Evolutionary conservation across 148 eudicot genomes (phyloP), one percentile per base, ranked within the genome.

Genomic region (Suaeda aralocaspica): DNA sequence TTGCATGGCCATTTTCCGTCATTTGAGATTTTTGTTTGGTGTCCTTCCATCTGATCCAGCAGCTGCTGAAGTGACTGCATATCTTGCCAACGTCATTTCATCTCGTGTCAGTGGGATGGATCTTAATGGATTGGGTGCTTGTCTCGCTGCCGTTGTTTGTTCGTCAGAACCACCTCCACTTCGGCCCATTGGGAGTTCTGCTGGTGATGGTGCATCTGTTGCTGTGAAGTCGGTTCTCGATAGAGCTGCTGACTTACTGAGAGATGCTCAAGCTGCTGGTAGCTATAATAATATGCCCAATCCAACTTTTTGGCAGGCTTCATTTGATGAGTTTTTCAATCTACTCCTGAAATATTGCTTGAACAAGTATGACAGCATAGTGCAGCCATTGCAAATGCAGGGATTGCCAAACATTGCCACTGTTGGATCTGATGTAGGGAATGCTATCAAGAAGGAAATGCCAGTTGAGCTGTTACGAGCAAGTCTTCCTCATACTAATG

Each of bases 111-210:
- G 67, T 51, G 76, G 73, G 24, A 91, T 94, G 99, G 97, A 94
- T 73, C 91, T 94, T 58, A 86, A 85, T 79, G 84, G 91, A 21
- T 77, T 94, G n/a, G 83, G 91, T 81, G 91, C 96, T n/a, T 94
- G 99, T 81, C 87, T 94, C 59, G 99, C 96, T 71, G 89, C 97
- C 14, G 97, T 94, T 33, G 99, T 89, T 50, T 94, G 97, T 70
- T 91, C 97, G 21, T 58, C 85, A 1, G 92, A 91, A 81, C 91
- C 80, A 59, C 99, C 99, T 31, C 97, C 96, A 16, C 87, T 94
- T 30, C 84, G 97, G 29, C 96, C 97, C 15, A 69, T 94, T 63
- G 99, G 97, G 71, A 86, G 88, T 76, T 28, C 90, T 39, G 80
- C 86, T 55, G 99, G 99, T 64, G 96, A 91, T 67, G 93, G 91